Conservation (phyloP, 108 stramenopile genomes). For the Nannochloropsis salina region DNA sequence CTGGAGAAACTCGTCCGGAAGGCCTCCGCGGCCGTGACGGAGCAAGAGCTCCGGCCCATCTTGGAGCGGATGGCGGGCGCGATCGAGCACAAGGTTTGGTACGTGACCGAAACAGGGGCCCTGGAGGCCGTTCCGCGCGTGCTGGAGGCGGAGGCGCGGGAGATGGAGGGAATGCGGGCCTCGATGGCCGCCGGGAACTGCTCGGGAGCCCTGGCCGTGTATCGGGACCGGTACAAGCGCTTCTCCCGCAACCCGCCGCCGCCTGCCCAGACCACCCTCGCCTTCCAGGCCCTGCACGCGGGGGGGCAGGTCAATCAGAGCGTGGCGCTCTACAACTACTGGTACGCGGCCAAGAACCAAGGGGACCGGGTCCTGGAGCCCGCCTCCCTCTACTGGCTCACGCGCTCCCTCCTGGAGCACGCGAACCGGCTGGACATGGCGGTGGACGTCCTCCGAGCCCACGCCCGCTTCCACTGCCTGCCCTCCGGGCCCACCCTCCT, state of each 20-base stretch:
- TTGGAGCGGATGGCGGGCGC: not conserved
- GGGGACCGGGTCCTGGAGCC: not conserved
- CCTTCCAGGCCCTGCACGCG: slow-evolving; percentile 12
- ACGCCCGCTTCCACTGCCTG: not conserved
- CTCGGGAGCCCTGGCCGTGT: not conserved
- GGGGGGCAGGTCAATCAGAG: not conserved
- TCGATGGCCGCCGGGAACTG: not conserved
- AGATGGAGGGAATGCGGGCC: not conserved
- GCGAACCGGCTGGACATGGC: not conserved
- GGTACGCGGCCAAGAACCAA: slow-evolving; percentile 17
- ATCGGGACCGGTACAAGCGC: not conserved
- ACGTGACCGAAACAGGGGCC: not conserved
- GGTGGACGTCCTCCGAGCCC: slow-evolving; percentile 2
- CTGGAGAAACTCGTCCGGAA: not conserved
- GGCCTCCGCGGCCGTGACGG: slow-evolving; percentile 10
- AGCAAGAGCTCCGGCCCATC: slow-evolving; percentile 17
- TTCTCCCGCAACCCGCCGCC: not conserved
- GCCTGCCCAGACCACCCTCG: not conserved
- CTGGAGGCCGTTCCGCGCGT: not conserved
- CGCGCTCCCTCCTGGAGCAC: not conserved
- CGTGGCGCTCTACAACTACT: slow-evolving; percentile 1
- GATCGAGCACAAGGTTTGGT: slow-evolving; percentile 7
- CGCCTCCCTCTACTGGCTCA: slow-evolving; percentile 6
- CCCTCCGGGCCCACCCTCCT: not conserved
- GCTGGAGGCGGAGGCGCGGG: not conserved